Conservation (phyloP, 352 stramenopile species). For the Pythium angustatum region DNA sequence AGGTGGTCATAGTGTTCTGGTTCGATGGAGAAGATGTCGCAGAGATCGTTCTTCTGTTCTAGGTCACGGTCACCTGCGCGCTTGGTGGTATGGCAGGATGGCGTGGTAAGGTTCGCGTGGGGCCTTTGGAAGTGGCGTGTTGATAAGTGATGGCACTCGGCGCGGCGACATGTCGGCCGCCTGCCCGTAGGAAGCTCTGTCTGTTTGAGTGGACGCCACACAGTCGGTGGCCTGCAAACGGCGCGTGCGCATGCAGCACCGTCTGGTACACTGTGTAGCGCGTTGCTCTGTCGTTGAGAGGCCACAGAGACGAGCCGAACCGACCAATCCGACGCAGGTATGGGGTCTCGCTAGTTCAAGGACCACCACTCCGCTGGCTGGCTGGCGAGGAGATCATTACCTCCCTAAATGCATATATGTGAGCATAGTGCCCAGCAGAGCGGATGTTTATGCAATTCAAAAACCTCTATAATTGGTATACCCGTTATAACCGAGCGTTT, state of each 20-base stretch:
- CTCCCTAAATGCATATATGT: neutral
- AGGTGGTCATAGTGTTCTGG: neutral
- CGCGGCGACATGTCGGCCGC: neutral
- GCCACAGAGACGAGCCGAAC: conserved; percentile 4
- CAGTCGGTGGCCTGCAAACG: neutral
- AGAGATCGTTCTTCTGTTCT: neutral
- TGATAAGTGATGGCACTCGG: conserved; percentile 4
- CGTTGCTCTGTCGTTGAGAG: neutral
- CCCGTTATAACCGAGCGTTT: neutral
- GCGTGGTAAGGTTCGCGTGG: neutral
- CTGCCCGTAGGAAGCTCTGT: too few species aligned
- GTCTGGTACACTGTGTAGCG: neutral
- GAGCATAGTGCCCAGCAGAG: too few species aligned
- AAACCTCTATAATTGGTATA: neutral
- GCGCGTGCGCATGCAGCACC: conserved; percentile 1
- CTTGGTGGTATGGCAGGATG: neutral
- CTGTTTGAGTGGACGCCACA: neutral
- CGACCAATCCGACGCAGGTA: neutral
- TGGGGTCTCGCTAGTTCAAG: conserved; percentile 4
- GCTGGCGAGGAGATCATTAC: neutral
- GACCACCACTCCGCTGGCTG: neutral
- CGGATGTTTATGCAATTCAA: neutral
- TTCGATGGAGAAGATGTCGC: neutral
- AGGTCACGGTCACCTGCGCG: too few species aligned
- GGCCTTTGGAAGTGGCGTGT: neutral